Base-by-base conservation (phyloP, 306 rosid species). In the Citrullus amarus region DNA sequence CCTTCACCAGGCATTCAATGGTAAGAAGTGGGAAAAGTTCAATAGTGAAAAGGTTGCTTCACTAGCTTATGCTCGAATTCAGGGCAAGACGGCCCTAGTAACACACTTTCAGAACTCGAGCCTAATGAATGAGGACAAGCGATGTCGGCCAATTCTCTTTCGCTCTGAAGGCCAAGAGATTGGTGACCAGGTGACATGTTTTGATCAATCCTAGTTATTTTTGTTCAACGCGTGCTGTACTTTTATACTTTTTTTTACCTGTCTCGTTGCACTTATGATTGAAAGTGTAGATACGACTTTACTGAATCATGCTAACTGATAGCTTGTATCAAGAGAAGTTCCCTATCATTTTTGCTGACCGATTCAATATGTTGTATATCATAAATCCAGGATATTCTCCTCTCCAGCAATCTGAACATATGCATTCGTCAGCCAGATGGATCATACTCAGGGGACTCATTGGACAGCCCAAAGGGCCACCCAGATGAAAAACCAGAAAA, bases 21-120 rank as follows among this genome's bases (percentile, higher is more conserved):
- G 97, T 78, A 93, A 89, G 87, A 93, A 87, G 86, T 93, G 98
- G 97, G 98, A 92, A 84, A 91, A 89, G 88, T 93, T 93, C 73
- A 90, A 93, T 36, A 91, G 98, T 46, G 98, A 91, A 82, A 91
- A 91, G 79, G 97, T 93, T 85, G 97, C 98, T 78, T 93, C 93
- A 32, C 82, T 93, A 80, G 97, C 98, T 53, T 93, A 90, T 85
- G 98, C 98, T 9, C 87, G 97, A 59, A 90, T 93, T 87, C 98
- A 93, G 82, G 98, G 98, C 55, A 93, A 91, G 89, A 84, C 89
- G 81, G 96, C 98, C 11, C 93, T 93, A 73, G 98, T 93, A 78
- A 89, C 90, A 59, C 98, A 93, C 84, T 93, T 93, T 79, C 98
- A 93, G 86, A 93, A 90, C 80, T 91, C 97, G 61, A 93, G 98